Evolutionary conservation across 495 filamentous ascomycete species (phyloP), one percentile per base, ranked within the genome.

Genomic region (Aspergillus asperescens): DNA sequence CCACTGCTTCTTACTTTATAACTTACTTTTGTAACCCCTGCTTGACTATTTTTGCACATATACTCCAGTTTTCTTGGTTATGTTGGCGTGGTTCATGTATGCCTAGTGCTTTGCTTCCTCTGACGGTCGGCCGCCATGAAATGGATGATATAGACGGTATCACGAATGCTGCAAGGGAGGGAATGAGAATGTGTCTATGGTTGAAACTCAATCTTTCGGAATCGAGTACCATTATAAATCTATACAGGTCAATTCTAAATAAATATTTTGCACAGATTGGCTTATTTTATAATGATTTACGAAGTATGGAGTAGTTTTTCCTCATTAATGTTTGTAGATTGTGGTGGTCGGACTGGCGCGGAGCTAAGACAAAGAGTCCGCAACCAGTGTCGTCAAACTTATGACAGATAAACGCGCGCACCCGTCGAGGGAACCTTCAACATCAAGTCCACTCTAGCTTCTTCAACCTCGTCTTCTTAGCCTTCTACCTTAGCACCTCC

Each of bases 41-140:
- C 56, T 35, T 67, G 60, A 59, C 67, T 66, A 66, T 61, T 47
- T 59, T 57, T 57, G 65, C 65, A 66, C 64, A 69, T 68, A 72
- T 66, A 64, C 55, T 61, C 54, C 48, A 41, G 48, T 59, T 60
- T 61, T 65, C 48, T 57, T 53, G 45, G 38, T 58, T 60, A 53
- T 63, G 48, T 58, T 52, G 54, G 52, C 59, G 52, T 56, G 50
- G 44, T 50, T 65, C 44, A 55, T 67, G 63, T 66, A 66, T 67
- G 50, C 57, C 56, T 63, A 62, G 40, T 59, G 48, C 52, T 62
- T 60, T 42, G 9, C 24, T 45, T 35, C 35, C 31, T 53, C 35
- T 41, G 31, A 47, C 25, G 50, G 50, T 41, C 46, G 29, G 23
- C 54, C 45, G 40, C 48, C 39, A 40, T 41, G 34, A 44, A 39